phyloP scores from a whole-genome alignment of 176 grass and related monocot species.

The Oryza brachyantha region DNA sequence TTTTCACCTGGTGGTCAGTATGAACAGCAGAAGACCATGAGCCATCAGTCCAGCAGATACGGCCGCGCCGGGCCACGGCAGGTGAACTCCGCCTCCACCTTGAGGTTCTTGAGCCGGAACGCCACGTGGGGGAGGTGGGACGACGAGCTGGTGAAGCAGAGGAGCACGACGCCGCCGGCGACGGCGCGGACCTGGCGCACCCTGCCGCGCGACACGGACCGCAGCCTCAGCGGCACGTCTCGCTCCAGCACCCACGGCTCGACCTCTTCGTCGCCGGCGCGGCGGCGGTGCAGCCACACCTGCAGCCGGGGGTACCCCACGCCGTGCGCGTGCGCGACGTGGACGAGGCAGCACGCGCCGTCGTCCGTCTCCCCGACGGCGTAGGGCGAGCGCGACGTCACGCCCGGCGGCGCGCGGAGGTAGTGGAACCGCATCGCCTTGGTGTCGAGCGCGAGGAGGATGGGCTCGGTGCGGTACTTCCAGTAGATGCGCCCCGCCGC shows the following conservation, averaged over 20 bases:
- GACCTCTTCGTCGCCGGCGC: neutral
- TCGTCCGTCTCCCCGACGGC: conserved; percentile 4
- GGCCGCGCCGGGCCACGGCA: neutral
- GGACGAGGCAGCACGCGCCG: neutral
- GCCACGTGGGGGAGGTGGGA: conserved; percentile 6
- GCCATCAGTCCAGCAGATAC: neutral
- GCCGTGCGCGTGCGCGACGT: neutral
- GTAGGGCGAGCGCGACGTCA: neutral
- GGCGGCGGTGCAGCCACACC: neutral
- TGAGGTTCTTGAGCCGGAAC: neutral
- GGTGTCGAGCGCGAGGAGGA: conserved; percentile 9
- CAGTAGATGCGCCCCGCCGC: conserved; percentile 11
- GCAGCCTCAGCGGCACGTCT: neutral
- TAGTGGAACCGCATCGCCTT: neutral
- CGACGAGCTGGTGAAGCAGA: neutral
- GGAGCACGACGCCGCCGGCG: neutral
- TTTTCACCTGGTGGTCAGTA: neutral
- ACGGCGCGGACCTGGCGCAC: conserved; percentile 8
- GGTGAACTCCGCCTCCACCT: conserved; percentile 8
- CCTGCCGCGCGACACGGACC: neutral
- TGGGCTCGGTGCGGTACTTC: neutral
- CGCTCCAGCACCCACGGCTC: neutral
- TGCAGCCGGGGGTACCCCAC: neutral
- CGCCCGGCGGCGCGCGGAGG: neutral
- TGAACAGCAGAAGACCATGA: neutral